Evolutionary conservation across 139 green algal genomes (phyloP), one percentile per base, ranked within the genome.

Genomic region (Trebouxia sp.): DNA sequence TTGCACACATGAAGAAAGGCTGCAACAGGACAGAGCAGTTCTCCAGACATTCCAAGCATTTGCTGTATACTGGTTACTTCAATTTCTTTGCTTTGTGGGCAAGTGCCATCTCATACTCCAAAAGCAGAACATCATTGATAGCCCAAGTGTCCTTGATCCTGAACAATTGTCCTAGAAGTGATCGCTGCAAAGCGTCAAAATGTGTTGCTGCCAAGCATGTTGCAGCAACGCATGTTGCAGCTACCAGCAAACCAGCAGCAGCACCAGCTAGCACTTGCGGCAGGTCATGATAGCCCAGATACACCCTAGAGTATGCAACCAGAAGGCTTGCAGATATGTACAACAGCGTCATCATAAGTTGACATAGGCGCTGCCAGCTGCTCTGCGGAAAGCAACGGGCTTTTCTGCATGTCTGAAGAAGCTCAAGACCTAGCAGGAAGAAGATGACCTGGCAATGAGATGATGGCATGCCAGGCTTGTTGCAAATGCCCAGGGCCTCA

Each of bases 391-490:
- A 45, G 1, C 14, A 45, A 15, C 43, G 28, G 8, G 12, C 35
- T 72, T 72, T 72, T 32, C 62, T 32, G 32, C 37, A 26, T 7
- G 43, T 5, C 35, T 72, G 62, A n/a, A 72, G 15, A 4, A 72
- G 9, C 20, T 72, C 62, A 4, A 72, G 20, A 9, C 28, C 35
- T 15, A 41, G 5, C 20, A 72, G 20, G 11, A 72, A 72, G 62
- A 72, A 72, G 26, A 45, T 72, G 35, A 72, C 62, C 35, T 72
- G 62, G 7, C n/a, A 72, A 45, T 72, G 62, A 9, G 62, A 72
- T 45, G 62, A 72, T 43, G 62, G 62, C 62, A 72, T 72, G 15
- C 62, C 62, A 72, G 62, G 62, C 35, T 72, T 72, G 62, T 72
- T 43, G 35, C 62, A 72, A 28, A 72, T 45, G 32, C 62, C 62